Evolutionary conservation across 2,329 filamentous ascomycete genomes (phyloP).

Genomic region (Pseudogymnoascus sp.): DNA sequence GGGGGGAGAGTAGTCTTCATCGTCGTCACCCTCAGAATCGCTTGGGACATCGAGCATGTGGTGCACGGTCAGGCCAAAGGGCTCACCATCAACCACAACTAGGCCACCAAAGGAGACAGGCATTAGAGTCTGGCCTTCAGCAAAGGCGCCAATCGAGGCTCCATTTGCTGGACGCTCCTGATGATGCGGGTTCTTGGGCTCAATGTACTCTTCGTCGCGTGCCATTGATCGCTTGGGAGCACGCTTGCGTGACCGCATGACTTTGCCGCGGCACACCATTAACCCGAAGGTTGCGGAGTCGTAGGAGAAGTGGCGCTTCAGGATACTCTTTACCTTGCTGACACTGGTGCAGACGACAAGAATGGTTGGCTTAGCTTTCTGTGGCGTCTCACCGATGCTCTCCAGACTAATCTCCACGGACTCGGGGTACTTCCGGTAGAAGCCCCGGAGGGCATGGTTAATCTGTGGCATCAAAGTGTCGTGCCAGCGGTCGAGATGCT

Average conservation of each 20-base stretch:
- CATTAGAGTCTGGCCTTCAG: conserved; percentile 75
- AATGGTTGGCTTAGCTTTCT: conserved; percentile 62
- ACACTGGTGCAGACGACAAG: conserved; percentile 72
- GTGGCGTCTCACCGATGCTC: conserved; percentile 61
- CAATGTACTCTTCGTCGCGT: conserved; percentile 32
- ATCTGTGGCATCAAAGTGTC: conserved; percentile 63
- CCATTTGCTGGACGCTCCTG: conserved; percentile 75
- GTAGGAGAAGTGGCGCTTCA: conserved; percentile 64
- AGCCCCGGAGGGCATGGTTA: conserved; percentile 61
- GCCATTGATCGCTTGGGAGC: conserved; percentile 36
- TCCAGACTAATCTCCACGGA: conserved; percentile 73
- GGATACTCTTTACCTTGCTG: conserved; percentile 60
- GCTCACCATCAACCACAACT: conserved; percentile 73
- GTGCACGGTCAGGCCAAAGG: conserved; percentile 92
- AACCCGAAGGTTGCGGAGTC: conserved; percentile 57
- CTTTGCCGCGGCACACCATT: conserved; percentile 64
- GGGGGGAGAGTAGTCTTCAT: conserved; percentile 17
- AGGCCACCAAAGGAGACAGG: conserved; percentile 88
- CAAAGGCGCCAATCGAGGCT: conserved; percentile 87
- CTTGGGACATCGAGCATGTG: conserved; percentile 81
- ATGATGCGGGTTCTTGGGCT: conserved; percentile 63
- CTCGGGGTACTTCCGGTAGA: conserved; percentile 66
- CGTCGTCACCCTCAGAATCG: conserved; percentile 35
- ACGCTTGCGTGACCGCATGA: conserved; percentile 51
- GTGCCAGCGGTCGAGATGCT: conserved; percentile 66